A percentile compares a stretch with the other conserved stretches of the same genome.
phyloP scores from a whole-genome alignment of 306 rosid genomes.

The Canavalia ensiformis region DNA sequence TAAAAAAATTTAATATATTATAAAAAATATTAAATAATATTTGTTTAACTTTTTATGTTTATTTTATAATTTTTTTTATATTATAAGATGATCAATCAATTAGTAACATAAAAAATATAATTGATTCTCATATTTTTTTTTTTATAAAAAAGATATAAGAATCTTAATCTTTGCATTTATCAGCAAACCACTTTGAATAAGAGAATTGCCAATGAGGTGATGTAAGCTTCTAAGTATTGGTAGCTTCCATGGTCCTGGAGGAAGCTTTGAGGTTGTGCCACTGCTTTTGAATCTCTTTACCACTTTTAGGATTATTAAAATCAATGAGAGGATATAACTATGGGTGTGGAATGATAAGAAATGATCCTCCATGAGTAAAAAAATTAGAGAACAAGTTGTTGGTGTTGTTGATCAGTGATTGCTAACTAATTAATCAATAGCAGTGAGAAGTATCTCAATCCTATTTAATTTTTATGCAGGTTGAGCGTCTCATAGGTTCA shows the following conservation, averaged over 20 bases:
- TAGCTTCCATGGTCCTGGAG: conserved; percentile 49
- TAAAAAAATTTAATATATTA: too few relatives aligned
- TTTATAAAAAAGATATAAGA: background rate
- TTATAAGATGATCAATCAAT: background rate
- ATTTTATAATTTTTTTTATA: too few relatives aligned
- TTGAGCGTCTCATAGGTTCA: too few relatives aligned
- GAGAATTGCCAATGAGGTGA: conserved; percentile 31
- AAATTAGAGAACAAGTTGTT: too few relatives aligned
- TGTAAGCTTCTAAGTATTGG: conserved; percentile 48
- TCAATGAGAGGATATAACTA: background rate
- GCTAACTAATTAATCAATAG: too few relatives aligned
- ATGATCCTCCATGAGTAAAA: too few relatives aligned
- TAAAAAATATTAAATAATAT: too few relatives aligned
- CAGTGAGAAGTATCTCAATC: too few relatives aligned
- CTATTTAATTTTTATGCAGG: too few relatives aligned
- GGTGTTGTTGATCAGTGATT: too few relatives aligned
- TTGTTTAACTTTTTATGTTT: too few relatives aligned
- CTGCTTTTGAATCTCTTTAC: background rate
- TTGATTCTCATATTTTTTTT: background rate
- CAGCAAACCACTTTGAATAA: conserved; percentile 45
- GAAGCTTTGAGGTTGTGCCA: conserved; percentile 23
- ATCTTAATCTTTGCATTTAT: conserved; percentile 36
- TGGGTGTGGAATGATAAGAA: too few relatives aligned
- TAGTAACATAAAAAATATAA: conserved; percentile 16
- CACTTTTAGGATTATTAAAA: background rate